phyloP scores from a whole-genome alignment of 2,329 filamentous ascomycete species.

The Monilinia vaccinii-corymbosi region DNA sequence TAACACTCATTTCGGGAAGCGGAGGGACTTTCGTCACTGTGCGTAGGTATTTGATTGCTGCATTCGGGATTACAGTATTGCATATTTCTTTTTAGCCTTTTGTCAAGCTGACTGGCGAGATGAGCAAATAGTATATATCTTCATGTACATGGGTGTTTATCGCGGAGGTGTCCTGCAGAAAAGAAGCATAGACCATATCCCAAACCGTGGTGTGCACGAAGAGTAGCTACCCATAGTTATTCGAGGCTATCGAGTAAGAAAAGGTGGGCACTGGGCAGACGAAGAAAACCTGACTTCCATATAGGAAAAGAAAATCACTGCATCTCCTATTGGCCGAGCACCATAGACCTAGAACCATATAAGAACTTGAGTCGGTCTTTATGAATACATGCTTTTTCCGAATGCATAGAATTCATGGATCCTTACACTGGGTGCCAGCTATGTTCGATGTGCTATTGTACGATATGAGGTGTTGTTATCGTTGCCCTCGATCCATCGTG shows the following conservation, averaged over 20 bases:
- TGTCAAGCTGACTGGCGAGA: conserved; percentile 2
- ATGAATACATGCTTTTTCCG: not conserved
- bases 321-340: not conserved
- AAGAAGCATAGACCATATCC: conserved; percentile 10
- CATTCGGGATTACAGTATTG: not conserved
- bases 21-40: not conserved
- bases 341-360: not conserved
- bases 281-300: not conserved
- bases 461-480: conserved; percentile 1
- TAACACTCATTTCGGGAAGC: not conserved
- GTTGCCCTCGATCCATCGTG: conserved; percentile 1
- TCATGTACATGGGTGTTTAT: conserved; percentile 10
- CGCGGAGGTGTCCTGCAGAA: conserved; percentile 8
- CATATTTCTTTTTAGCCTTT: not conserved
- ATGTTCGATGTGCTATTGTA: conserved; percentile 3
- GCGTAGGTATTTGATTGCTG: not conserved
- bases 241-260: not conserved
- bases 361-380: not conserved
- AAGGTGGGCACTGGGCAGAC: not conserved
- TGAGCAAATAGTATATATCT: not conserved
- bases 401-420: not conserved
- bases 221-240: not conserved
- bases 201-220: not conserved
- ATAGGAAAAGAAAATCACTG: not conserved
- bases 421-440: not conserved